A percentile compares a stretch with the other conserved stretches of the same genome.
Evolutionary conservation across 345 rosid species (phyloP).

Genomic region (Crucihimalaya himalaica): DNA sequence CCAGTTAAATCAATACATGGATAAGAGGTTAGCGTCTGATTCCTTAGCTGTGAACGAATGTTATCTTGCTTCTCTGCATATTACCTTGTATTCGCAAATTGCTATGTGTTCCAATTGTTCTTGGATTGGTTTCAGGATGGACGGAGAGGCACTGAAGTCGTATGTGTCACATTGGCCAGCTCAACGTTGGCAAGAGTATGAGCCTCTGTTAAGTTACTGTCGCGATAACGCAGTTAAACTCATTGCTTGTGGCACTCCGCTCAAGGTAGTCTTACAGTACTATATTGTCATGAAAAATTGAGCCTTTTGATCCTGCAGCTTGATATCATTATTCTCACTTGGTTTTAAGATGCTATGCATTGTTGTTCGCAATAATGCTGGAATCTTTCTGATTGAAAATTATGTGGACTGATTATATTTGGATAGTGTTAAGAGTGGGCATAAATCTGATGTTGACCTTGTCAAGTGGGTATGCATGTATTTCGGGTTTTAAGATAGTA

Average conservation of each 20-base stretch:
- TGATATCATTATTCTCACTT: neutral
- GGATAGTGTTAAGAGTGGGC: too few species aligned
- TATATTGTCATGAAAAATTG: neutral
- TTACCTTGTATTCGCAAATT: neutral
- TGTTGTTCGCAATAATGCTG: too few species aligned
- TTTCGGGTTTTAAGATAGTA: too few species aligned
- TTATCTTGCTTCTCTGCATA: neutral
- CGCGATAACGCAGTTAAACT: conserved; percentile 65
- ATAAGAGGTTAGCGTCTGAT: conserved; percentile 52
- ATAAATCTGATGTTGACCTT: too few species aligned
- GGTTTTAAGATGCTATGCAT: neutral
- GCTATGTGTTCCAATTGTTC: neutral
- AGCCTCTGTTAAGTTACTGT: conserved; percentile 80
- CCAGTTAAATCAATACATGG: conserved; percentile 61
- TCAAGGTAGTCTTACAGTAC: conserved; percentile 49
- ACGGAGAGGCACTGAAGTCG: conserved; percentile 66
- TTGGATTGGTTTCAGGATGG: conserved; percentile 59
- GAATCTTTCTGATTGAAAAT: too few species aligned
- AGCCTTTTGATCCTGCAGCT: neutral
- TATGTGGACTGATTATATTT: too few species aligned
- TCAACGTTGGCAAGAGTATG: conserved; percentile 81
- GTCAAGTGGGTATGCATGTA: neutral
- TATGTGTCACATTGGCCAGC: conserved; percentile 67
- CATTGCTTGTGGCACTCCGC: conserved; percentile 90
- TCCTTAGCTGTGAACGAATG: neutral